A percentile compares a stretch with the other conserved stretches of the same genome.
Conservation (phyloP, 2,329 filamentous ascomycete species). For the Calonectria multiphialidica region DNA sequence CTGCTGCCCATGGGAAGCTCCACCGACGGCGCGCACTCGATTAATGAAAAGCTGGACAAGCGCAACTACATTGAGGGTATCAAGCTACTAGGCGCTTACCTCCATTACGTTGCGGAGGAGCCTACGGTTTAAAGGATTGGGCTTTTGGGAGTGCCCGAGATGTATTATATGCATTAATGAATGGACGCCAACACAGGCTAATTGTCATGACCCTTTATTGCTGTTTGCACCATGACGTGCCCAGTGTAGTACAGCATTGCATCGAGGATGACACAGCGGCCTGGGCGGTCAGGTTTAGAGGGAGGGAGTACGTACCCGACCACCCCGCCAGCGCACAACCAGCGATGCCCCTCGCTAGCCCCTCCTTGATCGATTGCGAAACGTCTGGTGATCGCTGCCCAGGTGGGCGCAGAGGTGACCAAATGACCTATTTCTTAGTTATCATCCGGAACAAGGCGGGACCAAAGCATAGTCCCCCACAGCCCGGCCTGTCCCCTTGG, state of each 20-base stretch:
- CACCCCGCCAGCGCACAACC: constrained; percentile 24
- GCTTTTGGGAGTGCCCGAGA: constrained; percentile 16
- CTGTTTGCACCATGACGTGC: neutral
- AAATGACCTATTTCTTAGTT: constrained; percentile 34
- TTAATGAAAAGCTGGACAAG: constrained; percentile 98
- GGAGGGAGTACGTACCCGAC: constrained; percentile 26
- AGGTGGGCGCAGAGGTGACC: constrained; percentile 38
- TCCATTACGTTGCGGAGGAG: constrained; percentile 97
- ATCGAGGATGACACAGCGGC: neutral
- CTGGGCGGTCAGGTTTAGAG: neutral
- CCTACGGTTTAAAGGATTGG: constrained; percentile 58
- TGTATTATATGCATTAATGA: constrained; percentile 27
- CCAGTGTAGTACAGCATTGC: neutral
- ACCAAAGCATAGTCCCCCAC: neutral
- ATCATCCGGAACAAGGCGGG: constrained; percentile 23
- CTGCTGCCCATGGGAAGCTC: constrained; percentile 97
- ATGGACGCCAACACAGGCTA: neutral
- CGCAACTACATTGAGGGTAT: constrained; percentile 98
- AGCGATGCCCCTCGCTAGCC: neutral
- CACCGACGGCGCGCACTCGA: constrained; percentile 95
- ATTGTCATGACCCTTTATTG: neutral
- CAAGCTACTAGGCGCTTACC: constrained; percentile 93
- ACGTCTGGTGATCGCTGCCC: constrained; percentile 44
- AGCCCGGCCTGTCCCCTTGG: neutral
- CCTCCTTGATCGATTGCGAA: constrained; percentile 34